These are phyloP conservation scores for Bullera alba DNA, from an alignment of 768 basidiomycete species.

Conservation along the genomic window DNA sequence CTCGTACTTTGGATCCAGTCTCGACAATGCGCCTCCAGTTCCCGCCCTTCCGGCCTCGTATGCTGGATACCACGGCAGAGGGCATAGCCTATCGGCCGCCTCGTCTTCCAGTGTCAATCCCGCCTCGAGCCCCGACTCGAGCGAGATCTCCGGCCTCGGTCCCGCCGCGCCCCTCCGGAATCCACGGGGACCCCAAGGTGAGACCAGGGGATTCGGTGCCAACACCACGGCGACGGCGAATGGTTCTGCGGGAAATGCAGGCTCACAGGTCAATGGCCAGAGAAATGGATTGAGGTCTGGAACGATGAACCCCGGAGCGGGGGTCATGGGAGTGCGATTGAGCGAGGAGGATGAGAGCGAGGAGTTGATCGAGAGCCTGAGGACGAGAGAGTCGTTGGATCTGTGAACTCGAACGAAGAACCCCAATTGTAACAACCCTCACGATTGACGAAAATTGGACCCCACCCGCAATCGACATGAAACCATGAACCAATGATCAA, in stretches of 20 bases:
- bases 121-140: background rate
- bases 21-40: constrained; percentile 30
- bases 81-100: background rate
- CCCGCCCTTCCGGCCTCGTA: constrained; percentile 23
- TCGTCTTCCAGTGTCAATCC: background rate
- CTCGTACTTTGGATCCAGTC: constrained; percentile 25
- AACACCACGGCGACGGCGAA: constrained; percentile 2
- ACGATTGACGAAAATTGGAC: too few relatives aligned
- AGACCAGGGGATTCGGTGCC: constrained; percentile 30
- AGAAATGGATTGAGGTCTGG: background rate
- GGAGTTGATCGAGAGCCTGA: constrained; percentile 13
- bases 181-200: constrained; percentile 40
- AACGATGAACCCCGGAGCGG: constrained; percentile 4
- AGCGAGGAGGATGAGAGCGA: constrained; percentile 20
- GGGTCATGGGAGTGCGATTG: constrained; percentile 6
- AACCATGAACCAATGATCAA: too few relatives aligned
- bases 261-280: background rate
- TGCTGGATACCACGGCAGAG: background rate
- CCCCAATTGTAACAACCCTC: too few relatives aligned
- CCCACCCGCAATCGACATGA: too few relatives aligned
- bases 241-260: background rate
- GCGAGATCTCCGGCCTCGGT: background rate
- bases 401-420: background rate
- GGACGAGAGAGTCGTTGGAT: constrained; percentile 35
- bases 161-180: constrained; percentile 27